Evolutionary conservation across 2,329 filamentous ascomycete species (phyloP).

Genomic region (Cladosporium halotolerans): DNA sequence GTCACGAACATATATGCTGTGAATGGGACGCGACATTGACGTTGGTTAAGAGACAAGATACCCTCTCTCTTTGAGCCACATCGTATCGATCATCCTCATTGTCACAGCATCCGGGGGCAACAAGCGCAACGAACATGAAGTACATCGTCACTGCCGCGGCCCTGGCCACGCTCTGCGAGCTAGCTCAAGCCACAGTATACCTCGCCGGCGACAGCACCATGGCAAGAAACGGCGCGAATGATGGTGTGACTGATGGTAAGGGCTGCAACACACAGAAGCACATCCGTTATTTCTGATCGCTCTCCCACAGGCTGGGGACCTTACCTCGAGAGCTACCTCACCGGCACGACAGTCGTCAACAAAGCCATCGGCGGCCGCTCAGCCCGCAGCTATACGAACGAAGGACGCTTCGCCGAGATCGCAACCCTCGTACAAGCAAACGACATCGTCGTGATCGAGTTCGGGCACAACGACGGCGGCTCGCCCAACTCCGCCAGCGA

Average conservation of each 20-base stretch:
- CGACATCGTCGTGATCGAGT: constrained; percentile 65
- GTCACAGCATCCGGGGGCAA: too few species aligned
- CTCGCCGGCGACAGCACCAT: constrained; percentile 59
- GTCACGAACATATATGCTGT: too few species aligned
- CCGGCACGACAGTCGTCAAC: constrained; percentile 50
- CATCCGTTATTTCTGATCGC: background rate
- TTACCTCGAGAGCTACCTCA: constrained; percentile 50
- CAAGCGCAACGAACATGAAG: background rate
- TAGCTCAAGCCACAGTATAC: constrained; percentile 39
- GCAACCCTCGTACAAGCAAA: constrained; percentile 47
- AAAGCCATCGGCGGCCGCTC: constrained; percentile 60
- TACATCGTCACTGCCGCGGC: background rate
- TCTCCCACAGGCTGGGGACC: constrained; percentile 54
- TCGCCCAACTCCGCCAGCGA: constrained; percentile 46
- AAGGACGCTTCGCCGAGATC: constrained; percentile 58
- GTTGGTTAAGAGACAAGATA: too few species aligned
- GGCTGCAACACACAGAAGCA: too few species aligned
- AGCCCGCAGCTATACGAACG: constrained; percentile 59
- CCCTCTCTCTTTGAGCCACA: too few species aligned
- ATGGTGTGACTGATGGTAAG: constrained; percentile 20
- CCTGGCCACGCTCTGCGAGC: background rate
- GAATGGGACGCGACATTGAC: too few species aligned
- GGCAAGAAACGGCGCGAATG: constrained; percentile 44
- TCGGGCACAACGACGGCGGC: constrained; percentile 67
- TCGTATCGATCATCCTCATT: too few species aligned